Conservation (phyloP, 768 basidiomycete genomes). For the Royoungia palumana region DNA sequence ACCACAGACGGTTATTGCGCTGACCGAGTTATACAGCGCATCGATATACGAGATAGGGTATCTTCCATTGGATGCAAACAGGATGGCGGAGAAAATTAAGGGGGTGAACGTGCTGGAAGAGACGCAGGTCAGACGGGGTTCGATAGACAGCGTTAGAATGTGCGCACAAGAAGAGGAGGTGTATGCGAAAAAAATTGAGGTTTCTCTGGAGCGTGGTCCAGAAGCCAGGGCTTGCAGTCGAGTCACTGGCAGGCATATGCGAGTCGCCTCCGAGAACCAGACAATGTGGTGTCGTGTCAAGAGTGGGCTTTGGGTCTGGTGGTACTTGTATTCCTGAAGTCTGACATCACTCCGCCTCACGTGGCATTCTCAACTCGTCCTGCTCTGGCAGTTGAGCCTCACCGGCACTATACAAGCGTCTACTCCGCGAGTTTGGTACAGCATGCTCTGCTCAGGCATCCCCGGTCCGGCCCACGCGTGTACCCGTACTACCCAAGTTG, state of each 20-base stretch:
- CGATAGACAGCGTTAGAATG: conserved; percentile 1
- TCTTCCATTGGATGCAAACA: conserved; percentile 79
- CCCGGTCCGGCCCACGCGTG: no score
- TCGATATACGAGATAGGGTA: conserved; percentile 74
- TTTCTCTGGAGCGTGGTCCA: conserved; percentile 36
- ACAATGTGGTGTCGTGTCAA: no score
- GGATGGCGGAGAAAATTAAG: conserved; percentile 71
- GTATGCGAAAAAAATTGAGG: conserved; percentile 67
- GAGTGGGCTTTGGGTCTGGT: no score
- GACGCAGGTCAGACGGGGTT: conserved; percentile 1
- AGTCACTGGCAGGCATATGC: conserved; percentile 10
- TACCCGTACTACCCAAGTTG: no score
- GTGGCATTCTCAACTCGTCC: no score
- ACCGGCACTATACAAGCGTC: no score
- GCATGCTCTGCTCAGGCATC: no score
- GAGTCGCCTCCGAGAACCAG: no score
- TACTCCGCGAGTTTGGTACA: no score
- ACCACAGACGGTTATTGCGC: conserved; percentile 78
- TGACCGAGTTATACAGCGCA: conserved; percentile 72
- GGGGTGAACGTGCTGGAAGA: conserved; percentile 66
- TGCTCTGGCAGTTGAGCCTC: no score
- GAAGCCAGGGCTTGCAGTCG: conserved; percentile 5
- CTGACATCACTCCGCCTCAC: no score
- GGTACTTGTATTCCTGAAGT: no score
- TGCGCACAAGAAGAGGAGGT: conserved; percentile 59